phyloP scores from a whole-genome alignment of 2,329 filamentous ascomycete species.

The Byssothecium circinans region DNA sequence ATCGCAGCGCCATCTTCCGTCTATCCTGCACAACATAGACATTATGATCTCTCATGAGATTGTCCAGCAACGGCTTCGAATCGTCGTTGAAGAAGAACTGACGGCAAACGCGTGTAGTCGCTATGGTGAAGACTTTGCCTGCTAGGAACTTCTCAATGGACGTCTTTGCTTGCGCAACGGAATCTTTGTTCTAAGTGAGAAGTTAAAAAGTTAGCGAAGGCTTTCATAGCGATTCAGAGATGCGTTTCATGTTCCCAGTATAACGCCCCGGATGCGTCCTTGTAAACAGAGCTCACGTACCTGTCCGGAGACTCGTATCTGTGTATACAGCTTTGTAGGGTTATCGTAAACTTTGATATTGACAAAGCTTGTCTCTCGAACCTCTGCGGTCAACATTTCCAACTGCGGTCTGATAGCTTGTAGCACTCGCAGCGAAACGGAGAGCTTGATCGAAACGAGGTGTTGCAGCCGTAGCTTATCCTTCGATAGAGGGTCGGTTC shows the following conservation, averaged over 20 bases:
- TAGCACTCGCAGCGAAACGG: conserved; percentile 8
- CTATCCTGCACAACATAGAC: background rate
- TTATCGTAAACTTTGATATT: conserved; percentile 10
- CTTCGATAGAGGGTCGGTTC: conserved; percentile 4
- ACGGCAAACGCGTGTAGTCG: background rate
- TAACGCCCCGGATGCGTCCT: too few species aligned
- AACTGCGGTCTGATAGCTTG: conserved; percentile 9
- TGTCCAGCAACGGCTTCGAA: background rate
- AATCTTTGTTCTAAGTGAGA: background rate
- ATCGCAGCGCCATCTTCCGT: background rate
- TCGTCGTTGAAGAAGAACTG: background rate
- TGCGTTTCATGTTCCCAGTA: too few species aligned
- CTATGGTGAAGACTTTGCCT: background rate
- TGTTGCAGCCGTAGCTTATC: conserved; percentile 10
- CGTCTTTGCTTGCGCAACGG: background rate
- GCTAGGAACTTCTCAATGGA: background rate
- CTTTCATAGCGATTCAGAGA: too few species aligned
- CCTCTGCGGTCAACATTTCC: background rate
- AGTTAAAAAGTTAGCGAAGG: too few species aligned
- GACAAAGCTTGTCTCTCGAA: conserved; percentile 1
- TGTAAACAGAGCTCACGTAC: too few species aligned
- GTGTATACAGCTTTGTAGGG: background rate
- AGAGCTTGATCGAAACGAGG: conserved; percentile 14
- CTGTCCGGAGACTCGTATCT: background rate
- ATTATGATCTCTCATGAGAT: background rate